These are phyloP conservation scores for Limnanthes douglasii DNA, from an alignment of 345 rosid species.

Conservation along the genomic window DNA sequence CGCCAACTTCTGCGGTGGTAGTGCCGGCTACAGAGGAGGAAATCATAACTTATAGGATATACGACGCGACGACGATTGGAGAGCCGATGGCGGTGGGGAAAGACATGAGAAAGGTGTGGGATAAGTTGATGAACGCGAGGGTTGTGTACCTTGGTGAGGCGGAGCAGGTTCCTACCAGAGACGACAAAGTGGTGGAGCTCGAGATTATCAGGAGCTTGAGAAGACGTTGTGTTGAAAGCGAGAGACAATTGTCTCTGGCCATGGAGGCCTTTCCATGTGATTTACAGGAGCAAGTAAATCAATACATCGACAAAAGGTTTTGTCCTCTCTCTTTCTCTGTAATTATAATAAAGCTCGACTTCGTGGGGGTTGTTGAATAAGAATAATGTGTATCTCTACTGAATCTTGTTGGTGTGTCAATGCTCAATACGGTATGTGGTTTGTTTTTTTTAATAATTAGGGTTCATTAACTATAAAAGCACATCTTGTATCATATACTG, in stretches of 20 bases:
- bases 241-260: conserved; percentile 46
- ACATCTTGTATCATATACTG: no score
- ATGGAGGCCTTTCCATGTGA: conserved; percentile 69
- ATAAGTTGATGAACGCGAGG: conserved; percentile 68
- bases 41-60: conserved; percentile 38
- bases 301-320: conserved; percentile 49
- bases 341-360: no score
- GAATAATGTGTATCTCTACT: no score
- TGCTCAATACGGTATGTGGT: no score
- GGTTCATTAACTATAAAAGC: no score
- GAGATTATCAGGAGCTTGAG: conserved; percentile 49
- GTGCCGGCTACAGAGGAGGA: conserved; percentile 24
- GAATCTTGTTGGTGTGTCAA: no score
- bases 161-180: conserved; percentile 72
- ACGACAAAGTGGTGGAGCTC: conserved; percentile 69
- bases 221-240: conserved; percentile 38
- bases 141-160: conserved; percentile 80
- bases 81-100: conserved; percentile 87
- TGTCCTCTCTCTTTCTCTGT: neutral
- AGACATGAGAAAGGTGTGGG: conserved; percentile 76
- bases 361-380: no score
- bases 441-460: no score
- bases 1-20: conserved; percentile 8
- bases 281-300: conserved; percentile 48
- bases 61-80: conserved; percentile 78